Percentiles rank a stretch among this genome's conserved stretches.
Evolutionary conservation across 2,329 filamentous ascomycete species (phyloP).

Genomic region (Fusarium setosum): DNA sequence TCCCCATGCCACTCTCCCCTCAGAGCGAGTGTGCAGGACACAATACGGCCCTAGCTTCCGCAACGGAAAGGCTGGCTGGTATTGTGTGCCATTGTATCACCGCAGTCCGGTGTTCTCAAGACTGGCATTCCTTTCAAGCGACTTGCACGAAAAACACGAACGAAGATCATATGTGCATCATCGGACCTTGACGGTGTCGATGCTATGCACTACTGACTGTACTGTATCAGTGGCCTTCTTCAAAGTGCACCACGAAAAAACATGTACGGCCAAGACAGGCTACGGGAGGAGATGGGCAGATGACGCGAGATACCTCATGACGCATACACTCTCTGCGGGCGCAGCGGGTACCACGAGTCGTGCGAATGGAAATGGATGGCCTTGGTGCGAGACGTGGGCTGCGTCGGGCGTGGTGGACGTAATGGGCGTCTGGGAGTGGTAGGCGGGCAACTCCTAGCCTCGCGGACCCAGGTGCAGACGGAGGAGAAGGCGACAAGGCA

Average conservation of each 20-base stretch:
- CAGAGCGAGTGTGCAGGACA: conserved; percentile 32
- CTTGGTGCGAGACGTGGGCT: conserved; percentile 21
- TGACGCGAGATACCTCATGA: conserved; percentile 36
- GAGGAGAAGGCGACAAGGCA: too few relatives aligned
- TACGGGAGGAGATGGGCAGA: conserved; percentile 4
- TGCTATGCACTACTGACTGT: conserved; percentile 8
- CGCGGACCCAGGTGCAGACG: conserved; percentile 21
- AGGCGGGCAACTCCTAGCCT: not conserved
- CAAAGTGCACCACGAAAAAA: conserved; percentile 16
- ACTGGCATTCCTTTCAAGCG: conserved; percentile 21
- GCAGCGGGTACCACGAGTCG: conserved; percentile 41
- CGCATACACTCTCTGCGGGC: conserved; percentile 41
- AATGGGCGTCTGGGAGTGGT: conserved; percentile 3
- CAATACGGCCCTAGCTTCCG: conserved; percentile 30
- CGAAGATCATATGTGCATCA: conserved; percentile 36
- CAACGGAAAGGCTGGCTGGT: conserved; percentile 23
- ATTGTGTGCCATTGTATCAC: conserved; percentile 36
- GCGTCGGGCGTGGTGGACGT: conserved; percentile 12
- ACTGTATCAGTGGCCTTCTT: not conserved
- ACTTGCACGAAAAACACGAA: conserved; percentile 9
- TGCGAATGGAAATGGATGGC: conserved; percentile 11
- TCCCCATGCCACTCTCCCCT: conserved; percentile 18
- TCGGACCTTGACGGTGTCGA: conserved; percentile 15
- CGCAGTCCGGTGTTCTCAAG: conserved; percentile 4
- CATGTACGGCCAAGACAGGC: conserved; percentile 15